Evolutionary conservation across 2,329 filamentous ascomycete genomes (phyloP), one percentile per base, ranked within the genome.

Genomic region (Blastomyces silverae): DNA sequence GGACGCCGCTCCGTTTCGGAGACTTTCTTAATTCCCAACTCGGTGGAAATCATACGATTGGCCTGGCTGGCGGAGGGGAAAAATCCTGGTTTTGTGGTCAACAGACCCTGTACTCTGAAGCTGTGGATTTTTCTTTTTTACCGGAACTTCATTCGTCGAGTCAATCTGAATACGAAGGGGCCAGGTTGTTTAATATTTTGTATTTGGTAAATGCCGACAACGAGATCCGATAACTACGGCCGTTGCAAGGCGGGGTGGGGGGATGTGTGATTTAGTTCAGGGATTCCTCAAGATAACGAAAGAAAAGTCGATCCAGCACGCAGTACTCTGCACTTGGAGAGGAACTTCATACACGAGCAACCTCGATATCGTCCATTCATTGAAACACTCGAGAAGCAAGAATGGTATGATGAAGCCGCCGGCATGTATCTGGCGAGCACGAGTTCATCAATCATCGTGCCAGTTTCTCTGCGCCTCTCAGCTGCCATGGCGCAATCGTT

Each of bases 391-490:
- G n/a, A 22, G n/a, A 53, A 53, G 25, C 22, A 31, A 15, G 22
- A 53, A 17, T 4, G 13, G 25, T 31, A 13, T 22, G 17, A 39
- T 20, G 31, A 25, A 58, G 5, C 15, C 15, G 11, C 4, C 17
- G 20, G 44, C 44, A 7, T 46, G 20, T 46, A 6, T 46, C 17
- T 20, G 17, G 17, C 15, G 44, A 20, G 20, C 5, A 46, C n/a
- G 44, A 39, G 37, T 39, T 39, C 37, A 39, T 13, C 1, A 3
- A 8, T 1, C 37, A 39, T 13, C 10, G 1, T 39, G 10, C 10
- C 37, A 39, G 34, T 57, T 39, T 22, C 37, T 42, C 22, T 59
- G n/a, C 56, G 37, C n/a, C 22, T 28, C 56, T 58, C 56, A 44
- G 37, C n/a, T 6, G 56, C 34, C 22, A 59, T 53, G 50, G 48